Percentiles rank a stretch among this genome's conserved stretches.
These are phyloP conservation scores for Suillus clintonianus DNA, from an alignment of 768 basidiomycete species.

Conservation along the genomic window DNA sequence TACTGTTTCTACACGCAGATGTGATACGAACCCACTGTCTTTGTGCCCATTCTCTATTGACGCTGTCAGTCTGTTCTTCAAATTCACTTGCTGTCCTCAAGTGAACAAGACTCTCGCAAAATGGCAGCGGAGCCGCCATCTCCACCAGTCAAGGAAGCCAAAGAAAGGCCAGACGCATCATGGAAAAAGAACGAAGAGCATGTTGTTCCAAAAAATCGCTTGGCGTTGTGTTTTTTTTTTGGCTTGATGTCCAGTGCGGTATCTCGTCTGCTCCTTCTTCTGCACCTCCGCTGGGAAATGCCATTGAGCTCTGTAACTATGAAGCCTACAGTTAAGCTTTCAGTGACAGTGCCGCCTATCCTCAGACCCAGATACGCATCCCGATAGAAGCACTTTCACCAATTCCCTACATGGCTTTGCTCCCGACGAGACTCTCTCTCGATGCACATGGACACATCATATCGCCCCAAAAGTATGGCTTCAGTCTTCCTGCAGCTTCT, in stretches of 20 bases:
- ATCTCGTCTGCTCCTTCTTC: neutral
- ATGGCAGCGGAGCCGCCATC: neutral
- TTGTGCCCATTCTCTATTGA: neutral
- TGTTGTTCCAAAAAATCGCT: conserved; percentile 43
- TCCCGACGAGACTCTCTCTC: neutral
- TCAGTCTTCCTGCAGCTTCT: too few relatives aligned
- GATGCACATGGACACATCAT: neutral
- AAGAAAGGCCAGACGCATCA: conserved; percentile 28
- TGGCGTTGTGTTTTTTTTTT: conserved; percentile 45
- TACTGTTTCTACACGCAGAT: neutral
- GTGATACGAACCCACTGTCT: neutral
- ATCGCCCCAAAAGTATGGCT: neutral
- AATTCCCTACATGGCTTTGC: too few relatives aligned
- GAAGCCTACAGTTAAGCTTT: neutral
- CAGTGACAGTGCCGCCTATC: neutral
- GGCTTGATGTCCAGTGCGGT: conserved; percentile 42
- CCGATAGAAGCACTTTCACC: neutral
- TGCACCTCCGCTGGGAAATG: neutral
- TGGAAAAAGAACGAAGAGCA: conserved; percentile 44
- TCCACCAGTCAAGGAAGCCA: conserved; percentile 1
- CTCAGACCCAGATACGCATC: neutral
- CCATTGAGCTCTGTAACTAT: neutral
- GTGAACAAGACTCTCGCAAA: neutral
- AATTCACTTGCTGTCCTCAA: neutral
- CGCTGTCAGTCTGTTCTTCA: neutral